Evolutionary conservation across 164 flowering plant species (phyloP), one percentile per base, ranked within the genome.

Genomic region (Saururus chinensis): DNA sequence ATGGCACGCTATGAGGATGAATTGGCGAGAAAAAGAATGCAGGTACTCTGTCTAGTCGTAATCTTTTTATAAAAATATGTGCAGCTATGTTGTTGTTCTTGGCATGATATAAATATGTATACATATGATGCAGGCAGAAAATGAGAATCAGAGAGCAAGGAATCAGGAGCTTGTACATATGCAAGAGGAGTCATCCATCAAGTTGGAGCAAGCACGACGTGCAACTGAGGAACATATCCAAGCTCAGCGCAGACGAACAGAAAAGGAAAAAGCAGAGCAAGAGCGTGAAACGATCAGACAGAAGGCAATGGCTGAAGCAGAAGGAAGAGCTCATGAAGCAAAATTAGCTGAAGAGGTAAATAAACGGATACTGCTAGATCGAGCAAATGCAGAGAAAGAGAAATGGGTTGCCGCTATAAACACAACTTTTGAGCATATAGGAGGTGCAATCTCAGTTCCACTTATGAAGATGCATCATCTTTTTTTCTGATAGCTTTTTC

Each of bases 391-490:
- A 62, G 97, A 95, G 80, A 82, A 73, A 69, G 99, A 91, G 60
- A 91, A 95, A 74, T 89, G 93, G 99, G 86, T 95, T 76, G 87
- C 95, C 26, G 99, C 95, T 56, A 91, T 95, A 42, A 95, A 88
- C 67, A 89, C 97, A 65, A 79, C 88, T 65, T 95, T 95, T 73
- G 71, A 89, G 57, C 99, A 95, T 62, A 79, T 95, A 61, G 97
- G 86, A 88, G 99, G 99, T 95, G 60, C 45, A 58, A 20, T 25
- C n/a, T 58, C 19, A 16, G 35, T 58, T 58, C 60, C 57, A 52
- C 57, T 23, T 22, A 54, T 54, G 14, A 54, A 21, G 21, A 22
- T 54, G 25, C 26, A 8, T 52, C 21, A 17, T 19, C 21, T 52
- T 52, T 21, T 21, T 55, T 55, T 13, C 37, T 55, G 58, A 23